A percentile compares a stretch with the other conserved stretches of the same genome.
Evolutionary conservation across 2,329 filamentous ascomycete genomes (phyloP).

Genomic region (Pezicula rhizophila): DNA sequence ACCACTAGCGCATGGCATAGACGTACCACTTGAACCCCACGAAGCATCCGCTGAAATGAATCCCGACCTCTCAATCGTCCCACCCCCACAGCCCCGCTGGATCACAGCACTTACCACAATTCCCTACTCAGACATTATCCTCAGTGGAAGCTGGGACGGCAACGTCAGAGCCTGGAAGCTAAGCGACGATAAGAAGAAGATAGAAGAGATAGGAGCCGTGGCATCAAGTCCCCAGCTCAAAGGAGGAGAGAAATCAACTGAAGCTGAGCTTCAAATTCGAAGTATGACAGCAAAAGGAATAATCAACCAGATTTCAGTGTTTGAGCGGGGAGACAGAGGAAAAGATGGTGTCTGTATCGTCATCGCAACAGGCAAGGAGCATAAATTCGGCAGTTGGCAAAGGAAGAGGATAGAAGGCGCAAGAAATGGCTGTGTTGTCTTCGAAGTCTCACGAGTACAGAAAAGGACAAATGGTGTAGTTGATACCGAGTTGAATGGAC

Average conservation of each 20-base stretch:
- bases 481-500: conserved; percentile 2
- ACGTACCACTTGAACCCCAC: conserved; percentile 60
- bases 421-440: conserved; percentile 80
- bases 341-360: conserved; percentile 76
- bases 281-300: conserved; percentile 49
- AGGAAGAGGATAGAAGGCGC: conserved; percentile 45
- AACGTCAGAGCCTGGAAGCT: conserved; percentile 80
- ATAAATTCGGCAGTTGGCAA: conserved; percentile 79
- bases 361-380: conserved; percentile 81
- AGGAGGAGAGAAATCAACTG: conserved; percentile 8
- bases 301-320: conserved; percentile 81
- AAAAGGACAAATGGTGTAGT: conserved; percentile 13
- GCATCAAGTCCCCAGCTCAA: conserved; percentile 24
- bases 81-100: conserved; percentile 69
- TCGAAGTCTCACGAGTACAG: conserved; percentile 61
- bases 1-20: conserved; percentile 77
- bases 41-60: conserved; percentile 68
- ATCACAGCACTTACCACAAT: conserved; percentile 85
- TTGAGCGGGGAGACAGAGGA: conserved; percentile 75
- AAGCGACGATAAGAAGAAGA: conserved; percentile 71
- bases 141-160: conserved; percentile 94
- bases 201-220: conserved; percentile 67
- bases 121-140: conserved; percentile 82
- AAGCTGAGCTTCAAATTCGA: too few relatives aligned
- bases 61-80: conserved; percentile 52